A percentile compares a stretch with the other conserved stretches of the same genome.
phyloP scores from a whole-genome alignment of 148 eudicot species.

The Amaranthus palmeri region DNA sequence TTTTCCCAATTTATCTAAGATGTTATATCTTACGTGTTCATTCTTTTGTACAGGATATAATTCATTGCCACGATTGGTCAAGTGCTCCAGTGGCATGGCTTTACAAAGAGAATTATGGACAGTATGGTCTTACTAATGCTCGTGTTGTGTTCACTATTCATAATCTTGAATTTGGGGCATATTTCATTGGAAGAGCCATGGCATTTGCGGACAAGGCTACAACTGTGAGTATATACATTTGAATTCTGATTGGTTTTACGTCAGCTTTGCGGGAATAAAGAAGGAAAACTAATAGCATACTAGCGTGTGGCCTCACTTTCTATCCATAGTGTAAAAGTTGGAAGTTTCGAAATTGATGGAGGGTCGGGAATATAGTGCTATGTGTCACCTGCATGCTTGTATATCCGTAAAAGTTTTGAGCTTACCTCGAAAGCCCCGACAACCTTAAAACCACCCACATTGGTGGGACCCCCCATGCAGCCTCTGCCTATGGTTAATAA shows the following conservation, averaged over 20 bases:
- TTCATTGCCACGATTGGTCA: conserved; percentile 99
- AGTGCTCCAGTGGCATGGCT: conserved; percentile 99
- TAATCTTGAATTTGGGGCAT: conserved; percentile 91
- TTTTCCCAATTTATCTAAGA: background rate
- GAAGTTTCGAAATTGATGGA: too few relatives aligned
- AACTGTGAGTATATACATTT: conserved; percentile 51
- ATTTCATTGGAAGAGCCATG: conserved; percentile 70
- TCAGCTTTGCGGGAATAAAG: background rate
- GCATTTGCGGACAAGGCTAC: conserved; percentile 73
- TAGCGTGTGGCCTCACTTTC: too few relatives aligned
- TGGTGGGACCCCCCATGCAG: too few relatives aligned
- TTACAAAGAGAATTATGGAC: conserved; percentile 79
- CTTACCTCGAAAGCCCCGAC: too few relatives aligned
- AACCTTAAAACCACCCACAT: too few relatives aligned
- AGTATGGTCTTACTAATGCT: conserved; percentile 84
- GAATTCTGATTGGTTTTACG: background rate
- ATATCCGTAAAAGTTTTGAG: too few relatives aligned
- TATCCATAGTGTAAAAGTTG: background rate
- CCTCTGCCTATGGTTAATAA: too few relatives aligned
- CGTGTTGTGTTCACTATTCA: conserved; percentile 95
- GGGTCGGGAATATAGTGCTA: too few relatives aligned
- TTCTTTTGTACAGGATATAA: conserved; percentile 64
- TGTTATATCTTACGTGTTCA: background rate
- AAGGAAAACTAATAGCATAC: background rate
- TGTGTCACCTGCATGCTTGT: too few relatives aligned